Evolutionary conservation across 768 basidiomycete species (phyloP).

Genomic region (Crepidotus variabilis): DNA sequence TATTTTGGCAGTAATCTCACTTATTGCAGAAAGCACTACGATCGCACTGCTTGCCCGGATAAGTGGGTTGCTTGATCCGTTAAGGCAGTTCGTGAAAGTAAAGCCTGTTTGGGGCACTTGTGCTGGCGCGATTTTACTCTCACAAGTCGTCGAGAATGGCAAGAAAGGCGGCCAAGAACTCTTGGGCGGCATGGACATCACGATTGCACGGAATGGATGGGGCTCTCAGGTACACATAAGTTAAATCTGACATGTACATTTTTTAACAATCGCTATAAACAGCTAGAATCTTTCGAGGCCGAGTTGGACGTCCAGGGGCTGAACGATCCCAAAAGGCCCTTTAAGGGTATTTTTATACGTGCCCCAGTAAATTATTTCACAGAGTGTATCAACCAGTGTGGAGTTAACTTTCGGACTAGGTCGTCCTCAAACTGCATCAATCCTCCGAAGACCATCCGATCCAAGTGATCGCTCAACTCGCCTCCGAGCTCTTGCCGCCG

Average conservation of each 20-base stretch:
- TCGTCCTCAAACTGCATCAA: conserved; percentile 52
- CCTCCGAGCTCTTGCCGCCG: conserved; percentile 41
- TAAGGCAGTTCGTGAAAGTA: conserved; percentile 63
- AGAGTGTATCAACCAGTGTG: conserved; percentile 2
- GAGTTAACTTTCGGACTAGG: conserved; percentile 35
- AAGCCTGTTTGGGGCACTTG: conserved; percentile 95
- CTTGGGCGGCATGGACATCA: conserved; percentile 74
- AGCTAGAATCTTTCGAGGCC: conserved; percentile 92
- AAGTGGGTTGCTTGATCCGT: conserved; percentile 75
- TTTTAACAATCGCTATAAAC: conserved; percentile 4
- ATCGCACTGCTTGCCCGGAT: conserved; percentile 76
- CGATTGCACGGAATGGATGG: conserved; percentile 86
- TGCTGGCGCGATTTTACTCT: conserved; percentile 89
- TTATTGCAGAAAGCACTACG: conserved; percentile 76
- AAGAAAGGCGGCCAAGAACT: conserved; percentile 90
- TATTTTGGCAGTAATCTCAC: not conserved
- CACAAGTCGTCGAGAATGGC: conserved; percentile 66
- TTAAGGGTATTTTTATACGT: conserved; percentile 89
- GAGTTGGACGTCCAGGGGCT: conserved; percentile 64
- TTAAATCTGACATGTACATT: not conserved
- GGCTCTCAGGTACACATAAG: conserved; percentile 74
- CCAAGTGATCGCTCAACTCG: conserved; percentile 67
- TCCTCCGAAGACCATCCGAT: conserved; percentile 52
- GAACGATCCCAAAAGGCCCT: conserved; percentile 54
- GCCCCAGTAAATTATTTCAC: conserved; percentile 61